A percentile compares a stretch with the other conserved stretches of the same genome.
These are phyloP conservation scores for Ogataea methylovora DNA, from an alignment of 805 yeast species.

Conservation along the genomic window DNA sequence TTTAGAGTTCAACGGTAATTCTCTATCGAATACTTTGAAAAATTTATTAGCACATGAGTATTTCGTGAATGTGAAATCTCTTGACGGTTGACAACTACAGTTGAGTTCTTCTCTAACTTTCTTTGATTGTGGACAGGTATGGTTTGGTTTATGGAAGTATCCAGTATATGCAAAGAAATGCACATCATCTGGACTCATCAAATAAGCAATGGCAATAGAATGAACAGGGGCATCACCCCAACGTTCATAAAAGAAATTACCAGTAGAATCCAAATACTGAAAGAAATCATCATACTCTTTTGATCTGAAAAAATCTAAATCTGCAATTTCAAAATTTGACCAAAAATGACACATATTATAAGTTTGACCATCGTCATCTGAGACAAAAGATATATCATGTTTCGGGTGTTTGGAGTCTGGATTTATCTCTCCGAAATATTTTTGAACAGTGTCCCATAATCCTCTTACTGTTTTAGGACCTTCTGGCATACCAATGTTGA, in stretches of 20 bases:
- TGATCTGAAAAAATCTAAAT: conserved; percentile 49
- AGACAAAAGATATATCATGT: conserved; percentile 37
- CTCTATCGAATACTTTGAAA: conserved; percentile 13
- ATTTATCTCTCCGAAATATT: conserved; percentile 30
- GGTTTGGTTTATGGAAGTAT: conserved; percentile 48
- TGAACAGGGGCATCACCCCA: conserved; percentile 81
- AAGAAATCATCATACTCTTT: conserved; percentile 48
- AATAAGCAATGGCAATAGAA: conserved; percentile 52
- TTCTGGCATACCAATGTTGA: conserved; percentile 43
- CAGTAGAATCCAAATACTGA: conserved; percentile 47
- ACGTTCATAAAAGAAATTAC: conserved; percentile 68
- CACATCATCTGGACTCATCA: conserved; percentile 38
- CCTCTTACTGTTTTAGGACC: conserved; percentile 38
- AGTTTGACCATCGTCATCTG: conserved; percentile 32
- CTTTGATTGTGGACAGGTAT: conserved; percentile 48
- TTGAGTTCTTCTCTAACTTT: conserved; percentile 34
- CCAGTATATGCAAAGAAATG: conserved; percentile 58
- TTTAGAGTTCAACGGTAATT: conserved; percentile 6
- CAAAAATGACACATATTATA: conserved; percentile 54
- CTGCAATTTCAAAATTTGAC: conserved; percentile 64
- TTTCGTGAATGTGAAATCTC: conserved; percentile 43
- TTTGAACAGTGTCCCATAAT: conserved; percentile 39
- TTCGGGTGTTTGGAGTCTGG: conserved; percentile 29
- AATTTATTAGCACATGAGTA: conserved; percentile 47
- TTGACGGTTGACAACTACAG: conserved; percentile 41